These are phyloP conservation scores for Scleromitrula shiraiana DNA, from an alignment of 2,329 filamentous ascomycete species.

Conservation along the genomic window DNA sequence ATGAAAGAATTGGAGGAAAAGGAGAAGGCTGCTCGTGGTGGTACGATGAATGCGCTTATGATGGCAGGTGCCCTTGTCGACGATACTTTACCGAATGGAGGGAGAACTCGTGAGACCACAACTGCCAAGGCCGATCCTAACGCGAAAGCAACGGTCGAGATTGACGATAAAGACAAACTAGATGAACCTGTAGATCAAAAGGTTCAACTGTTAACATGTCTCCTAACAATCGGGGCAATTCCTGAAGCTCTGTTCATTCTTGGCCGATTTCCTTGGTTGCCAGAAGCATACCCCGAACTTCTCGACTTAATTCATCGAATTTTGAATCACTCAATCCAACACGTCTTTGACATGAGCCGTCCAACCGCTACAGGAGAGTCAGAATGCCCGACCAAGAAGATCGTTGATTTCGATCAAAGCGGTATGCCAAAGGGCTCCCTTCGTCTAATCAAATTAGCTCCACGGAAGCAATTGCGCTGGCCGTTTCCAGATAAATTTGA, in stretches of 20 bases:
- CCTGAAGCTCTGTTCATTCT: constrained; percentile 90
- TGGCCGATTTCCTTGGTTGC: constrained; percentile 86
- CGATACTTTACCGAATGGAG: constrained; percentile 52
- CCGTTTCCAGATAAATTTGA: constrained; percentile 73
- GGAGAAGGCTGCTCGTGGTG: constrained; percentile 61
- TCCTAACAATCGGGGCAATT: constrained; percentile 84
- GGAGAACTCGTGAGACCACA: constrained; percentile 41
- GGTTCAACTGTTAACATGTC: constrained; percentile 69
- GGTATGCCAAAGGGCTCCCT: constrained; percentile 62
- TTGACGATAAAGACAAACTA: constrained; percentile 41
- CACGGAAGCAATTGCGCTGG: constrained; percentile 71
- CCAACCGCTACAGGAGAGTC: constrained; percentile 34
- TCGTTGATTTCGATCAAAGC: constrained; percentile 53
- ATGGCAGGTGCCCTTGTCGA: constrained; percentile 82
- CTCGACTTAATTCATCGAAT: constrained; percentile 78
- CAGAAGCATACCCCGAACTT: constrained; percentile 76
- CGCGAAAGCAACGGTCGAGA: constrained; percentile 37
- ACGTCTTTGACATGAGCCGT: constrained; percentile 49
- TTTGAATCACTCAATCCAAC: constrained; percentile 70
- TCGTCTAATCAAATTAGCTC: constrained; percentile 48
- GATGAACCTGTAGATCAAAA: constrained; percentile 84
- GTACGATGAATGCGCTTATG: constrained; percentile 71
- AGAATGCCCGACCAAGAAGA: constrained; percentile 39
- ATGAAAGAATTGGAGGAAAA: constrained; percentile 71
- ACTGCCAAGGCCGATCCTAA: constrained; percentile 42